Evolutionary conservation across 768 basidiomycete species (phyloP).

Genomic region (Coprinellus micaceus): DNA sequence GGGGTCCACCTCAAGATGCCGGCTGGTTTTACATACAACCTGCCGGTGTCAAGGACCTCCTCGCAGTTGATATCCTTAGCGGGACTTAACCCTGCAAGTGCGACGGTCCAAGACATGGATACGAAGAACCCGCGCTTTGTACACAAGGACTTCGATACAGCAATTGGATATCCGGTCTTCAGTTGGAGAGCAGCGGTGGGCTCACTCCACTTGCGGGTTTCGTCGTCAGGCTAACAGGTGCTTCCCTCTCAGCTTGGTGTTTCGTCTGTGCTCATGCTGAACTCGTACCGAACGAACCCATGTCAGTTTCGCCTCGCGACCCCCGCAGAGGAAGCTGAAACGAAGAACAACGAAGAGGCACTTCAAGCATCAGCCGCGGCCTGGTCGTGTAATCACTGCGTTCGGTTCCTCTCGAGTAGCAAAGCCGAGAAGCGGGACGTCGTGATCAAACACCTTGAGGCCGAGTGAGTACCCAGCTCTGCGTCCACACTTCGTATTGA

Average conservation of each 20-base stretch:
- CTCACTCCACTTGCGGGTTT: not conserved
- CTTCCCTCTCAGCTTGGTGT: not conserved
- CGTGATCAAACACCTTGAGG: not conserved
- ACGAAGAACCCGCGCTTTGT: not conserved
- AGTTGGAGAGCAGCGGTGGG: not conserved
- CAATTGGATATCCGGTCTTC: not conserved
- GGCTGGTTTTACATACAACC: not conserved
- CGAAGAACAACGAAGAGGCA: not conserved
- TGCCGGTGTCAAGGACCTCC: not conserved
- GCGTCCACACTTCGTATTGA: no score
- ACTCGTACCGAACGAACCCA: not conserved
- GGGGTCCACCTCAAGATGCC: not conserved
- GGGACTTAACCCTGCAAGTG: not conserved
- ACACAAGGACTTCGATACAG: not conserved
- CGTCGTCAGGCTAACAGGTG: no score
- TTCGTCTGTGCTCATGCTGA: not conserved
- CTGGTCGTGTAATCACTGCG: constrained; percentile 1
- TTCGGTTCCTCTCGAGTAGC: not conserved
- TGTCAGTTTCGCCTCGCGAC: not conserved
- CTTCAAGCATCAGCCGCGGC: not conserved
- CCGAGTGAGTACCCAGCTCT: not conserved
- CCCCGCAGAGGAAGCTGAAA: not conserved
- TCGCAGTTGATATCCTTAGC: not conserved
- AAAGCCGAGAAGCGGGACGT: not conserved
- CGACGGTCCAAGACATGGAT: not conserved